These are phyloP conservation scores for Falciphora oryzae DNA, from an alignment of 2,329 filamentous ascomycete genomes.

Conservation along the genomic window DNA sequence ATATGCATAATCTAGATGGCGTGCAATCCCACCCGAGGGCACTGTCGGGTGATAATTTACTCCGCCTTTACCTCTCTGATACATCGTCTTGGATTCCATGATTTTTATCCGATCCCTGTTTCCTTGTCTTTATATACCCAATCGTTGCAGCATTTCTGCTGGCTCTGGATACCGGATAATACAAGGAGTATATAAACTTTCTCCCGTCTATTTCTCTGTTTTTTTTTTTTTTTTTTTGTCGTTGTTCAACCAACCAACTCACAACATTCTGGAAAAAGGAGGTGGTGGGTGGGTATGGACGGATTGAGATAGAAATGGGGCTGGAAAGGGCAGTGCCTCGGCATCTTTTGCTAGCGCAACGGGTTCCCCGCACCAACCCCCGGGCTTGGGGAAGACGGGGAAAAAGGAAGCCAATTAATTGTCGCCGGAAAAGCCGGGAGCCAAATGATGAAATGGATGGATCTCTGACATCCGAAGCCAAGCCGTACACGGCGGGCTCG, in stretches of 20 bases:
- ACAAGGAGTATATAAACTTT: background rate
- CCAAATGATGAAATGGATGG: too few species aligned
- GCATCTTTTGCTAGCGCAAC: slow-evolving; percentile 3
- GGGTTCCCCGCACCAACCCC: slow-evolving; percentile 1
- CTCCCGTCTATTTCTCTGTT: too few species aligned
- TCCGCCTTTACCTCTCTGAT: background rate
- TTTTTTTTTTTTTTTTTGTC: too few species aligned
- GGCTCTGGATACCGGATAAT: background rate
- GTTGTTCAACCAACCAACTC: too few species aligned
- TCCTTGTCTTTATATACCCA: background rate
- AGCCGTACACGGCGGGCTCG: background rate
- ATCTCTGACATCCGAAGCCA: too few species aligned
- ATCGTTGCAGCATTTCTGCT: background rate
- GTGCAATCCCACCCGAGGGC: too few species aligned
- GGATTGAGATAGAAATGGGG: background rate
- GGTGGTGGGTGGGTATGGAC: too few species aligned
- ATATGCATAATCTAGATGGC: too few species aligned
- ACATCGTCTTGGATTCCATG: background rate
- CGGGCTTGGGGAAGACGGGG: background rate
- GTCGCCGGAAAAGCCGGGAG: background rate
- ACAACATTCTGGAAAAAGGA: too few species aligned
- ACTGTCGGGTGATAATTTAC: too few species aligned
- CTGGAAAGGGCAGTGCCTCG: background rate
- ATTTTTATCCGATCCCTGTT: background rate
- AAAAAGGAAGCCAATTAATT: too few species aligned